These are phyloP conservation scores for Pseudotsuga menziesii DNA, from an alignment of 75 land plant genomes.

Conservation along the genomic window DNA sequence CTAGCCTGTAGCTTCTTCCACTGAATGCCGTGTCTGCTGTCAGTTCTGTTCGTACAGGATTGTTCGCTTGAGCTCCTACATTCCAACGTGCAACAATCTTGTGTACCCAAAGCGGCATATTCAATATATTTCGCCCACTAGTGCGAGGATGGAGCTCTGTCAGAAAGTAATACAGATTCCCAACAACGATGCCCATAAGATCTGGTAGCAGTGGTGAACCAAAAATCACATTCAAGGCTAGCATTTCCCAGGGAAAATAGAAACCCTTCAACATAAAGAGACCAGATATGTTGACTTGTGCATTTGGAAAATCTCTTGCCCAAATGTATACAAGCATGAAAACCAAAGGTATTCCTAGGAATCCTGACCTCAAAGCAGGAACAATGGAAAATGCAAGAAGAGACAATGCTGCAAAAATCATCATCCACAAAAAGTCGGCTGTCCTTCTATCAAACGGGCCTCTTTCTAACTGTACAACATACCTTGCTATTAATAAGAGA, in stretches of 20 bases:
- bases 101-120: conserved; percentile 67
- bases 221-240: conserved; percentile 74
- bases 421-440: conserved; percentile 95
- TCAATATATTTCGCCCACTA: conserved; percentile 61
- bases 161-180: conserved; percentile 88
- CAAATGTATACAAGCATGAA: conserved; percentile 94
- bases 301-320: conserved; percentile 90
- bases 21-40: too few species aligned
- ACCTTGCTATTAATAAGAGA: conserved; percentile 41
- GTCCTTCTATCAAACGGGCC: conserved; percentile 71
- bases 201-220: conserved; percentile 66
- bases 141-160: conserved; percentile 83
- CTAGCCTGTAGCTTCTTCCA: too few species aligned
- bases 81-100: too few species aligned
- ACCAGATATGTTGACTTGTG: conserved; percentile 79
- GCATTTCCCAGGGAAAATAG: conserved; percentile 97
- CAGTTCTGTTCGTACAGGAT: too few species aligned
- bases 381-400: conserved; percentile 63
- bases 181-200: conserved; percentile 80
- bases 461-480: conserved; percentile 89
- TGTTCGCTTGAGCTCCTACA: too few species aligned
- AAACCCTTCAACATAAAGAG: conserved; percentile 87
- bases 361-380: conserved; percentile 33
- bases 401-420: conserved; percentile 66
- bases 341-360: conserved; percentile 69